Percentiles rank a stretch among this genome's conserved stretches.
These are phyloP conservation scores for Gnomoniopsis sp. DNA, from an alignment of 2,329 filamentous ascomycete genomes.

Conservation along the genomic window DNA sequence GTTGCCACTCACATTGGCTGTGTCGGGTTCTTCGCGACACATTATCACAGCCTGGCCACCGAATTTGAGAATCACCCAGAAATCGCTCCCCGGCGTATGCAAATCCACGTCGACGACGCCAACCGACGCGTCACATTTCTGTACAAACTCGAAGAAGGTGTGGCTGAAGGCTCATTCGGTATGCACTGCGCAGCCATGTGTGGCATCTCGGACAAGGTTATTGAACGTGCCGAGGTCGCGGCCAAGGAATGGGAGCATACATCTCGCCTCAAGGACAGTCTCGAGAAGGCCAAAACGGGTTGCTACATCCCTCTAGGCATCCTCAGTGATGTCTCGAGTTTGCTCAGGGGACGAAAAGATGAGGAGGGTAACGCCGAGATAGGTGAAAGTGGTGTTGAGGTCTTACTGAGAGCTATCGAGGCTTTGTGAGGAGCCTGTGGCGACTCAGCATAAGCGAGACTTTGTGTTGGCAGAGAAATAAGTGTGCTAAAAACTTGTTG, in stretches of 20 bases:
- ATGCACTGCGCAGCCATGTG: slow-evolving; percentile 99
- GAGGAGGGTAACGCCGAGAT: slow-evolving; percentile 34
- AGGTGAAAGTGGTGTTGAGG: slow-evolving; percentile 50
- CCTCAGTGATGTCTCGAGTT: slow-evolving; percentile 80
- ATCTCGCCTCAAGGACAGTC: slow-evolving; percentile 79
- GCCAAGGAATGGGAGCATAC: slow-evolving; percentile 95
- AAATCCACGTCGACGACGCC: slow-evolving; percentile 85
- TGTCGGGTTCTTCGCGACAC: slow-evolving; percentile 93
- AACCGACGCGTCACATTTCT: slow-evolving; percentile 90
- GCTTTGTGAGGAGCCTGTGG: slow-evolving; percentile 37
- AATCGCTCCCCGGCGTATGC: slow-evolving; percentile 83
- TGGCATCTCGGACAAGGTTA: slow-evolving; percentile 78
- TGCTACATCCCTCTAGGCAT: slow-evolving; percentile 82
- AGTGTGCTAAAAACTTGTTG: background rate
- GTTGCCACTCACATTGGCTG: slow-evolving; percentile 91
- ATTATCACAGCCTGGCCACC: slow-evolving; percentile 90
- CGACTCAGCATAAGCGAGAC: background rate
- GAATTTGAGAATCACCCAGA: slow-evolving; percentile 91
- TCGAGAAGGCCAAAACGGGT: slow-evolving; percentile 75
- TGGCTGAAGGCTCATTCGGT: slow-evolving; percentile 94
- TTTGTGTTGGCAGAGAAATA: background rate
- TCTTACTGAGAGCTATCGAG: slow-evolving; percentile 59
- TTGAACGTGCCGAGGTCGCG: slow-evolving; percentile 82
- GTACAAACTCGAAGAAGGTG: slow-evolving; percentile 89
- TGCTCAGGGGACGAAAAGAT: slow-evolving; percentile 58